Evolutionary conservation across 1,284 basidiomycete species (phyloP).

Genomic region (Meira nashicola): DNA sequence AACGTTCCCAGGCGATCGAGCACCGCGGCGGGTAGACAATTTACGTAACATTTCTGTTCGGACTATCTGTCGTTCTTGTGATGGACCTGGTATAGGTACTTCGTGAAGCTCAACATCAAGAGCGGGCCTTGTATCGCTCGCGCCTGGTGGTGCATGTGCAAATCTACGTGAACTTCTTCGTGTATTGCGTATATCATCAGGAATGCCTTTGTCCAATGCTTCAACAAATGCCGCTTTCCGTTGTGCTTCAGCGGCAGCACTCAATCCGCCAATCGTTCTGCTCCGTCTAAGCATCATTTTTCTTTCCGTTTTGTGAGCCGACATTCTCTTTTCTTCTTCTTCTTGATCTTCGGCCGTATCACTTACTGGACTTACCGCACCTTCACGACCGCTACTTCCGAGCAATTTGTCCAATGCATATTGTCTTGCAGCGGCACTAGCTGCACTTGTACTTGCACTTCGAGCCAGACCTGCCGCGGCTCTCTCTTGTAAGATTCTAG

Average conservation of each 20-base stretch:
- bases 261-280: conserved; percentile 38
- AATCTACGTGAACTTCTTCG: conserved; percentile 10
- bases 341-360: conserved; percentile 14
- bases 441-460: conserved; percentile 42
- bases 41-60: conserved; percentile 42
- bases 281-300: conserved; percentile 20
- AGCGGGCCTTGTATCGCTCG: not conserved
- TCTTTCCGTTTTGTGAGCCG: not conserved
- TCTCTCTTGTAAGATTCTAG: conserved; percentile 43
- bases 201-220: conserved; percentile 13
- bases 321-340: conserved; percentile 4
- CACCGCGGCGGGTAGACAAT: conserved; percentile 29
- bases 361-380: conserved; percentile 11
- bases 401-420: conserved; percentile 50
- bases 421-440: conserved; percentile 45
- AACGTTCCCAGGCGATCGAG: not conserved
- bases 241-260: conserved; percentile 33
- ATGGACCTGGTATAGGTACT: not conserved
- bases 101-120: not conserved
- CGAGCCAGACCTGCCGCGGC: conserved; percentile 32
- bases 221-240: conserved; percentile 38
- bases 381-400: conserved; percentile 22
- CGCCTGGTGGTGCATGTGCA: conserved; percentile 8
- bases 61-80: conserved; percentile 26
- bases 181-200: not conserved